phyloP scores from a whole-genome alignment of 352 stramenopile species.

The Pythium folliculosum region DNA sequence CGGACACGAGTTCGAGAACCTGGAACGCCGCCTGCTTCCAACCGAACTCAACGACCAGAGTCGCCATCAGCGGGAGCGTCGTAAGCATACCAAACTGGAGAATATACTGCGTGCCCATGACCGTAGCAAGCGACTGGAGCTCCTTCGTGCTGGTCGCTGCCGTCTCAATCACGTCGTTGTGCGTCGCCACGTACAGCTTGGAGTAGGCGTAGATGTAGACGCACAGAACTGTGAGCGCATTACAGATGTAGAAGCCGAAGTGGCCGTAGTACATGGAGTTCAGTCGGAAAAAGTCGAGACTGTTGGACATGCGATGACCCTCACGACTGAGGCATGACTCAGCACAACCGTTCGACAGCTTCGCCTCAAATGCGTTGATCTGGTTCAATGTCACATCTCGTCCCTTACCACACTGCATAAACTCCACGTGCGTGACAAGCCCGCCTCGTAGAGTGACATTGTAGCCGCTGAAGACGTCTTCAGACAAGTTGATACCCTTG shows the following conservation, averaged over 20 bases:
- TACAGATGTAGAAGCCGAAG: slow-evolving; percentile 90
- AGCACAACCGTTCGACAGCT: slow-evolving; percentile 78
- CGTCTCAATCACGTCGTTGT: slow-evolving; percentile 58
- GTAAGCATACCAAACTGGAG: slow-evolving; percentile 91
- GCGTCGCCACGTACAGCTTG: slow-evolving; percentile 84
- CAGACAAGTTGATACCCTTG: slow-evolving; percentile 86
- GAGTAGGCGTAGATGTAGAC: slow-evolving; percentile 82
- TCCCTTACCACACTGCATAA: slow-evolving; percentile 88
- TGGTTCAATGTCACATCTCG: slow-evolving; percentile 88
- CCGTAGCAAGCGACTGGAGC: slow-evolving; percentile 72
- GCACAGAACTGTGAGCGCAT: slow-evolving; percentile 76
- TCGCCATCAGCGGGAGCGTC: slow-evolving; percentile 83
- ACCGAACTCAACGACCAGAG: slow-evolving; percentile 80
- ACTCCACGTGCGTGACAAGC: slow-evolving; percentile 82
- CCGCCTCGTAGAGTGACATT: slow-evolving; percentile 79
- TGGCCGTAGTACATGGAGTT: slow-evolving; percentile 91
- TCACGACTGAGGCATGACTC: slow-evolving; percentile 83
- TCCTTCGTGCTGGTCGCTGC: slow-evolving; percentile 68
- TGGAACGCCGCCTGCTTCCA: slow-evolving; percentile 81
- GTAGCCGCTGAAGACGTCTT: slow-evolving; percentile 90
- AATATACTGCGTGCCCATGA: slow-evolving; percentile 87
- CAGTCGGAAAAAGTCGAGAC: slow-evolving; percentile 88
- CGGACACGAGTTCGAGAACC: slow-evolving; percentile 77
- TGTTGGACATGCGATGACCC: slow-evolving; percentile 72
- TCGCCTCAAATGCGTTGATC: slow-evolving; percentile 87